These are phyloP conservation scores for Hyaloscypha variabilis DNA, from an alignment of 495 filamentous ascomycete genomes.

Conservation along the genomic window DNA sequence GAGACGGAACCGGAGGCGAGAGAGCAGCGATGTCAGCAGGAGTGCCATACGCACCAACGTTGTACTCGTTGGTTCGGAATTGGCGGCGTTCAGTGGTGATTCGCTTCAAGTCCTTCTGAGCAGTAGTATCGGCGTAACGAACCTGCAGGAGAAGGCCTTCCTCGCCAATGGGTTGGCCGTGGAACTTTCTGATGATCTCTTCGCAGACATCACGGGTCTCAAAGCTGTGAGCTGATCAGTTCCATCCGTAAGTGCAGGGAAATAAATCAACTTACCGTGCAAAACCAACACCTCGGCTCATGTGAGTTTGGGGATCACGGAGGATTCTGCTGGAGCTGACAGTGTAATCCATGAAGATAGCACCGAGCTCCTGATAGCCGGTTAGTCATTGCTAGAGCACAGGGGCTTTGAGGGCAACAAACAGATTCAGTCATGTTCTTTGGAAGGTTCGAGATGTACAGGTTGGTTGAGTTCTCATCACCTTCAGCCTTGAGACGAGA, in stretches of 20 bases:
- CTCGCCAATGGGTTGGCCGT: constrained; percentile 71
- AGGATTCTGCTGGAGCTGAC: constrained; percentile 93
- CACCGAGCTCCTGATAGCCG: constrained; percentile 61
- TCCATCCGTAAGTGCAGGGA: not conserved
- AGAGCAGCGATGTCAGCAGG: constrained; percentile 49
- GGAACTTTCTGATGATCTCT: constrained; percentile 79
- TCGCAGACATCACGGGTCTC: constrained; percentile 87
- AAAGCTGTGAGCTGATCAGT: constrained; percentile 48
- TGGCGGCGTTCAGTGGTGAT: constrained; percentile 90
- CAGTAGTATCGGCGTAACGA: constrained; percentile 93
- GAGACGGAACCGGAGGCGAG: constrained; percentile 37
- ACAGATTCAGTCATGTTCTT: constrained; percentile 87
- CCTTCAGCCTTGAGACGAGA: constrained; percentile 90
- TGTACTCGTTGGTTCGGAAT: constrained; percentile 94
- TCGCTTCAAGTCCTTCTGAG: constrained; percentile 94
- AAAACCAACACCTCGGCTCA: constrained; percentile 94
- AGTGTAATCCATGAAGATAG: constrained; percentile 81
- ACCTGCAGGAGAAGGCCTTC: constrained; percentile 84
- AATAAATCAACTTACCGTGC: constrained; percentile 67
- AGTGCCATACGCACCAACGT: constrained; percentile 62
- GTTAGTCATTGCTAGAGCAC: constrained; percentile 9
- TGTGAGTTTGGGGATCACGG: constrained; percentile 79
- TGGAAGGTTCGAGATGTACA: constrained; percentile 96
- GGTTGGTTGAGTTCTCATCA: constrained; percentile 85
- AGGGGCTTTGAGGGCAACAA: constrained; percentile 35